phyloP scores from a whole-genome alignment of 2,329 filamentous ascomycete genomes.

The Alternaria brassicae region DNA sequence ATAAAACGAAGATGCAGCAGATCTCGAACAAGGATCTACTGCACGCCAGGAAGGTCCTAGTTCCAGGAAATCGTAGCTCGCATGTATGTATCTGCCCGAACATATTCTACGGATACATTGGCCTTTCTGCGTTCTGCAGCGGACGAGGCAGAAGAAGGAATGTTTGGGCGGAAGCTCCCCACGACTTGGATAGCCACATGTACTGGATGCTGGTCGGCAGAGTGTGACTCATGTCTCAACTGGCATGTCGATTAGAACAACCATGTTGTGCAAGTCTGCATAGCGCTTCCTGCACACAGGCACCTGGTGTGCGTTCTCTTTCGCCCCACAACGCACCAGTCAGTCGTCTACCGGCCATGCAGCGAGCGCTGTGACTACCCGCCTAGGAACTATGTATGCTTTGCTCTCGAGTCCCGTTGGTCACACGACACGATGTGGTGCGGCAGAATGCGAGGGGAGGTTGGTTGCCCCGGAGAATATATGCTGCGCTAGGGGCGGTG shows the following conservation, averaged over 20 bases:
- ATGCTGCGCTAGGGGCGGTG: neutral
- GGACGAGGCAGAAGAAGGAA: neutral
- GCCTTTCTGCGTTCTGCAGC: neutral
- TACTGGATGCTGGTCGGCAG: neutral
- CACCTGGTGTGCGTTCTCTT: neutral
- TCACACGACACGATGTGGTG: neutral
- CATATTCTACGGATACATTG: neutral
- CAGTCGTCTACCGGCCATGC: neutral
- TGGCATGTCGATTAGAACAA: no score
- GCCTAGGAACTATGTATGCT: neutral
- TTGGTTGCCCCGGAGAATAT: neutral
- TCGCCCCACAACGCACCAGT: neutral
- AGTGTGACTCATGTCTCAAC: neutral
- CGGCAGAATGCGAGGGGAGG: neutral
- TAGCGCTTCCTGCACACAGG: neutral
- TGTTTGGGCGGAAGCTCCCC: neutral
- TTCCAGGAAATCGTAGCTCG: neutral
- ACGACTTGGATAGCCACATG: neutral
- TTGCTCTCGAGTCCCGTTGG: neutral
- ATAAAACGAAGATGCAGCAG: slow-evolving; percentile 2
- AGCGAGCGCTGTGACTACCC: neutral
- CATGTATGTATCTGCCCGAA: neutral
- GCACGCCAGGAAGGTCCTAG: neutral
- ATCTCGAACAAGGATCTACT: neutral
- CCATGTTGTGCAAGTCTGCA: neutral